phyloP scores from a whole-genome alignment of 768 basidiomycete species.

The Trametes villosa region DNA sequence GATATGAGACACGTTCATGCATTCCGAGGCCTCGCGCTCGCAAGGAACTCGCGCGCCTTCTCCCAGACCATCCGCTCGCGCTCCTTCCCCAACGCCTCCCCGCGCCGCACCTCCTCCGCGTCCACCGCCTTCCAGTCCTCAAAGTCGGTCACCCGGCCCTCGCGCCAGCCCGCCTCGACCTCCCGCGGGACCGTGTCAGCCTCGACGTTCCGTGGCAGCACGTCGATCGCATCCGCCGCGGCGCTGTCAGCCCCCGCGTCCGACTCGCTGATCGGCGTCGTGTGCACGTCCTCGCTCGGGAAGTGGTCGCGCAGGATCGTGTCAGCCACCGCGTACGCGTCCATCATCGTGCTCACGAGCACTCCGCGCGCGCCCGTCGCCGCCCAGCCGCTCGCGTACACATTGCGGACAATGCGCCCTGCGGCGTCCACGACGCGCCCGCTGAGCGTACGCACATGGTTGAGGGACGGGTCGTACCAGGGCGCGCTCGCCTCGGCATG shows the following conservation, averaged over 20 bases:
- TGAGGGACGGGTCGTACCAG: slow-evolving; percentile 61
- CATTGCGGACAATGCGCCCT: slow-evolving; percentile 47
- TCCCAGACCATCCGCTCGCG: slow-evolving; percentile 78
- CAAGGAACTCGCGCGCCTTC: slow-evolving; percentile 47
- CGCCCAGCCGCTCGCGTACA: slow-evolving; percentile 97
- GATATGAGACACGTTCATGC: neutral
- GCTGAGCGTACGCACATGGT: slow-evolving; percentile 57
- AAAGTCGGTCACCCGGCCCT: slow-evolving; percentile 60
- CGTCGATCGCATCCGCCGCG: slow-evolving; percentile 10
- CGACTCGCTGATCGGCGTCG: slow-evolving; percentile 13
- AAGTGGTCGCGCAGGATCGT: slow-evolving; percentile 66
- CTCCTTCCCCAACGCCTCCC: slow-evolving; percentile 63
- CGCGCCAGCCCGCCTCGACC: slow-evolving; percentile 46
- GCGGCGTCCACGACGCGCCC: slow-evolving; percentile 52
- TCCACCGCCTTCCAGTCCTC: slow-evolving; percentile 78
- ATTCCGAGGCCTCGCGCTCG: slow-evolving; percentile 3
- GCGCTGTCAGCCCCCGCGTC: slow-evolving; percentile 17
- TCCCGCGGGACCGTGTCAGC: slow-evolving; percentile 54
- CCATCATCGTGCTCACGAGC: slow-evolving; percentile 90
- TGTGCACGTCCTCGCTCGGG: slow-evolving; percentile 16
- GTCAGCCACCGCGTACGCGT: slow-evolving; percentile 82
- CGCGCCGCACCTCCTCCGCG: slow-evolving; percentile 68
- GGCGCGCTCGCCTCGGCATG: slow-evolving; percentile 61
- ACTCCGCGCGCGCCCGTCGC: slow-evolving; percentile 91
- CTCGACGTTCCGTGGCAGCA: slow-evolving; percentile 39